Percentiles rank a stretch among this genome's conserved stretches.
Conservation (phyloP, 2,329 filamentous ascomycete genomes). For the Aspergillus unguis region DNA sequence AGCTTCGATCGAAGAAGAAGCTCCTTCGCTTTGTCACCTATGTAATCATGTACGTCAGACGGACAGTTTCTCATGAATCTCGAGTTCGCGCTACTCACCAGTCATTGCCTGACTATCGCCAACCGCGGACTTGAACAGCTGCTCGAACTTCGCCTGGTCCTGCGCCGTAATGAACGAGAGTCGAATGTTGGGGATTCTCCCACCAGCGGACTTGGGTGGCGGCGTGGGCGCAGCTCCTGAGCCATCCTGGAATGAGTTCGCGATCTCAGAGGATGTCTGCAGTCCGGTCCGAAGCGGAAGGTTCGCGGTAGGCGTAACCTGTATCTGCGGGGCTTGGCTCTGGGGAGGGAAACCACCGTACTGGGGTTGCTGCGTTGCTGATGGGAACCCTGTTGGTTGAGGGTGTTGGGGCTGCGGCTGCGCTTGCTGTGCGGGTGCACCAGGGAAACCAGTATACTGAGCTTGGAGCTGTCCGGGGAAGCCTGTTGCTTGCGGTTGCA, state of each 20-base stretch:
- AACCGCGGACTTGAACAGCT: constrained; percentile 92
- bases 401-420: constrained; percentile 36
- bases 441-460: constrained; percentile 50
- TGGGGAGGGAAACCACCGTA: constrained; percentile 57
- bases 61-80: neutral
- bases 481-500: constrained; percentile 68
- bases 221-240: constrained; percentile 56
- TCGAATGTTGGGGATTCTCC: constrained; percentile 88
- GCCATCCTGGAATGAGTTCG: constrained; percentile 57
- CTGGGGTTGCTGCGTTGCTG: constrained; percentile 55
- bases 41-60: constrained; percentile 16
- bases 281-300: constrained; percentile 52
- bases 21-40: constrained; percentile 81
- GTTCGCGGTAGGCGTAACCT: constrained; percentile 45
- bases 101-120: constrained; percentile 81
- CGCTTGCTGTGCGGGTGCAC: constrained; percentile 22
- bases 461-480: constrained; percentile 51
- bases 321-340: constrained; percentile 33
- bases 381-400: constrained; percentile 45
- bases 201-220: constrained; percentile 56
- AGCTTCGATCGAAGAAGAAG: constrained; percentile 84
- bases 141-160: constrained; percentile 96
- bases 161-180: constrained; percentile 93
- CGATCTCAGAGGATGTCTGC: constrained; percentile 63
- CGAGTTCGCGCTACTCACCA: constrained; percentile 43